These are phyloP conservation scores for Phyllosticta ampelicida DNA, from an alignment of 2,329 filamentous ascomycete genomes.

Conservation along the genomic window DNA sequence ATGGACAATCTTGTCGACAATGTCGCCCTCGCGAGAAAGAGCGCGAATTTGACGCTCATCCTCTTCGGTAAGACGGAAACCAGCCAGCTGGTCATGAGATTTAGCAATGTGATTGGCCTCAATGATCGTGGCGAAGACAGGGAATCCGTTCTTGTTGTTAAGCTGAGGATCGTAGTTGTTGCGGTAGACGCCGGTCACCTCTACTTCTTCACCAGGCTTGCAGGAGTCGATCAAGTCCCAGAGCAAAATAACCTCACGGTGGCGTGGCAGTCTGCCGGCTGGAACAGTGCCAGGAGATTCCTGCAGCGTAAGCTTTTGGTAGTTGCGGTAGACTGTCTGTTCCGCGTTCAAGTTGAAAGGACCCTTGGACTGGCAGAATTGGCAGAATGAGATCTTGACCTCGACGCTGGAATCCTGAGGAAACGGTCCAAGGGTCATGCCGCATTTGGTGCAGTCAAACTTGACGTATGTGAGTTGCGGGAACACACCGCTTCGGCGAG, in stretches of 20 bases:
- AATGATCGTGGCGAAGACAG: slow-evolving; percentile 93
- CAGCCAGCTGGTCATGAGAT: slow-evolving; percentile 91
- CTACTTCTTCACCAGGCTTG: slow-evolving; percentile 95
- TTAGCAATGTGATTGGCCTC: slow-evolving; percentile 98
- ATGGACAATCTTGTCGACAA: slow-evolving; percentile 83
- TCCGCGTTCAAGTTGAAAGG: slow-evolving; percentile 95
- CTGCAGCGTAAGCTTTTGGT: slow-evolving; percentile 93
- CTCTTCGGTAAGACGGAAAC: slow-evolving; percentile 88
- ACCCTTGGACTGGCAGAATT: slow-evolving; percentile 88
- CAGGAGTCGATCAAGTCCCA: slow-evolving; percentile 96
- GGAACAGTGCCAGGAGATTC: slow-evolving; percentile 96
- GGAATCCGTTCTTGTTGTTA: slow-evolving; percentile 98
- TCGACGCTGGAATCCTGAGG: slow-evolving; percentile 95
- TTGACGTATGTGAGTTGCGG: slow-evolving; percentile 98
- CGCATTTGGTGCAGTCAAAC: slow-evolving; percentile 92
- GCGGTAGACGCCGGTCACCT: slow-evolving; percentile 91
- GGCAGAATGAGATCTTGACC: slow-evolving; percentile 92
- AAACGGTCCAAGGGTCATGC: slow-evolving; percentile 84
- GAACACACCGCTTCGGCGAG: slow-evolving; percentile 86
- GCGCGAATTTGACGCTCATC: slow-evolving; percentile 86
- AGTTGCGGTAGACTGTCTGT: slow-evolving; percentile 97
- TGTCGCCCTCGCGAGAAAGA: slow-evolving; percentile 78
- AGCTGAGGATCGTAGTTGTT: slow-evolving; percentile 98
- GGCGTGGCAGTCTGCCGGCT: slow-evolving; percentile 83
- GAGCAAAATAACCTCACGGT: slow-evolving; percentile 86